Conservation (phyloP, 2,329 filamentous ascomycete species). For the Xylaria polymorpha region DNA sequence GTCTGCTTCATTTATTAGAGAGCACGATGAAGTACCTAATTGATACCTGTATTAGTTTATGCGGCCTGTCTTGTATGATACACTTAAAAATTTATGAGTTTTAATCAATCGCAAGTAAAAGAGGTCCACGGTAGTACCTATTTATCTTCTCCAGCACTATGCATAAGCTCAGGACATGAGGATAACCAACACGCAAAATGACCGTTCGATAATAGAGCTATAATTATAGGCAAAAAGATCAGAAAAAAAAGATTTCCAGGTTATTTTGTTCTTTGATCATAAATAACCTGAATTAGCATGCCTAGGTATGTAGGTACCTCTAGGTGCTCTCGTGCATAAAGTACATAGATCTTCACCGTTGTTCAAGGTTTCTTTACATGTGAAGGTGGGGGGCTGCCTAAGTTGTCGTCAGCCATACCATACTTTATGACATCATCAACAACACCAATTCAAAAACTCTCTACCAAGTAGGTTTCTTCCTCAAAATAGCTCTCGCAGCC, state of each 20-base stretch:
- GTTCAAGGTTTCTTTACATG: slow-evolving; percentile 2
- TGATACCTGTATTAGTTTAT: slow-evolving; percentile 2
- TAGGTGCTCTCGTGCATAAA: too few species aligned
- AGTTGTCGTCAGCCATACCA: neutral
- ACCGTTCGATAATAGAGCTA: neutral
- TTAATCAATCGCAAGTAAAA: neutral
- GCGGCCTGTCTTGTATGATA: slow-evolving; percentile 1
- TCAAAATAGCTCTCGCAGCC: neutral
- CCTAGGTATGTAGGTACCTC: too few species aligned
- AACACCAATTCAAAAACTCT: neutral
- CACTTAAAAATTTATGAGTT: neutral
- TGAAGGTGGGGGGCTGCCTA: neutral
- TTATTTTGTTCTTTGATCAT: too few species aligned
- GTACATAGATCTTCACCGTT: too few species aligned
- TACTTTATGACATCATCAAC: slow-evolving; percentile 11
- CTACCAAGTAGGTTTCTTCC: neutral
- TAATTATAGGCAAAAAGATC: too few species aligned
- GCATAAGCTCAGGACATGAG: neutral
- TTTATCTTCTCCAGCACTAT: neutral
- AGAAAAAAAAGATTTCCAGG: too few species aligned
- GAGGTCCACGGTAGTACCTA: too few species aligned
- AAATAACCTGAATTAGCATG: too few species aligned
- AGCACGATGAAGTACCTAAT: slow-evolving; percentile 2
- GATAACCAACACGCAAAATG: too few species aligned
- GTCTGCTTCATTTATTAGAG: neutral